Evolutionary conservation across 2,329 filamentous ascomycete genomes (phyloP), one percentile per base, ranked within the genome.

Genomic region (Paecilomyces sp.): DNA sequence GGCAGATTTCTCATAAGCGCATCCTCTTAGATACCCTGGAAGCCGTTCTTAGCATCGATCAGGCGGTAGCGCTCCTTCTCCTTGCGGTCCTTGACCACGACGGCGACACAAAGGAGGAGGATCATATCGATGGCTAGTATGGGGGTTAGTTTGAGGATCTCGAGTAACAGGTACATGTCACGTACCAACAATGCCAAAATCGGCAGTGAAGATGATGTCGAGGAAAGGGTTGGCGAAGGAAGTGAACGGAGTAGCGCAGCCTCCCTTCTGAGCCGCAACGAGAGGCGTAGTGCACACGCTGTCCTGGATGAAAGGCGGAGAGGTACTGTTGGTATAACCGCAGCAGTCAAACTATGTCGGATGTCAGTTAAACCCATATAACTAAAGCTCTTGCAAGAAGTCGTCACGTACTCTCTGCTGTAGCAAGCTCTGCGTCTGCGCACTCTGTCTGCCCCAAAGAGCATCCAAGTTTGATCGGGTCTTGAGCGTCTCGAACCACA

Each of bases 11-110:
- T 47, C 41, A 9, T 22, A 22, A 47, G 41, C 18, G 15, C 54
- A 15, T 12, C 2, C 25, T 34, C 34, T 56, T 77, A 83, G 71
- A 83, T 83, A 33, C 79, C 75, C 57, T 80, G 74, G 64, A 77
- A 76, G 57, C 86, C 85, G 63, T 75, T 84, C 84, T 94, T 94
- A 81, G 91, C 86, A 70, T 93, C 90, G 68, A 94, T 92, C 70
- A 89, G 83, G 61, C 86, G 84, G 77, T 91, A 94, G 61, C 90
- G 82, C 74, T 89, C 86, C 68, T 85, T 85, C 78, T 94, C 90
- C 76, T 88, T 89, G 70, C 90, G 86, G 68, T 91, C 87, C 81
- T 92, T 92, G 67, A 91, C 80, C 53, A 94, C 80, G 75, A 91
- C 91, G 31, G 88, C 87, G 12, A 88, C 86, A 65, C 85, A 84